Evolutionary conservation across 1,284 basidiomycete species (phyloP), one percentile per base, ranked within the genome.

Genomic region (Neolentinus lepideus): DNA sequence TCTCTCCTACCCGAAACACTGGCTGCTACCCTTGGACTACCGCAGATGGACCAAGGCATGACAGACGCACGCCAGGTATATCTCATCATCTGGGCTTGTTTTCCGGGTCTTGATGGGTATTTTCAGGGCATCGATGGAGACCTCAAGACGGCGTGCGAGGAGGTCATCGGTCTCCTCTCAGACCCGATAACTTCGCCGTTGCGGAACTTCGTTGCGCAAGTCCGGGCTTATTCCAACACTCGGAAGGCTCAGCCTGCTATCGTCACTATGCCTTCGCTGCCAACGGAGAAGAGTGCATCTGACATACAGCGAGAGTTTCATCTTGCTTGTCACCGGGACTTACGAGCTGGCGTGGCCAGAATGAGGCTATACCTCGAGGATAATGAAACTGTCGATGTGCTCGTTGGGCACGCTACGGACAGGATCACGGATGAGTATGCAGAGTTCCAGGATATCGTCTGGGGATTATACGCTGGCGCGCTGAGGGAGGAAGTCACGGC

Each of bases 131-230:
- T 96, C 57, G 94, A 96, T 68, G 78, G 85, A 54, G 88, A 89
- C 50, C 79, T 96, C 46, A 90, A 91, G 65, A 75, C 75, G 26
- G 85, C 85, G 0, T 96, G 93, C 71, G 92, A 94, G 71, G 81
- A 83, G 36, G 78, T 92, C 46, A 95, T 97, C 58, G 69, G 76
- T 1, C 71, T 80, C n/a, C 84, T 83, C 58, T 76, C 83, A 1
- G 69, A 75, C 35, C 67, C 72, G 0, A 76, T 80, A 50, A 78
- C 75, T 22, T 71, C 73, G 10, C 78, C 84, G 1, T 66, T 92
- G 6, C 79, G 76, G 36, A 63, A 71, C 19, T 93, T 89, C 79
- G 70, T 83, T 1, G 78, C 81, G 45, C 73, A 74, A 46, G 78
- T 81, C 43, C 66, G 69, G 14, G 61, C 63, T 6, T 68, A 68